These are phyloP conservation scores for Metschnikowia corniflorae DNA, from an alignment of 805 yeast species.

Conservation along the genomic window DNA sequence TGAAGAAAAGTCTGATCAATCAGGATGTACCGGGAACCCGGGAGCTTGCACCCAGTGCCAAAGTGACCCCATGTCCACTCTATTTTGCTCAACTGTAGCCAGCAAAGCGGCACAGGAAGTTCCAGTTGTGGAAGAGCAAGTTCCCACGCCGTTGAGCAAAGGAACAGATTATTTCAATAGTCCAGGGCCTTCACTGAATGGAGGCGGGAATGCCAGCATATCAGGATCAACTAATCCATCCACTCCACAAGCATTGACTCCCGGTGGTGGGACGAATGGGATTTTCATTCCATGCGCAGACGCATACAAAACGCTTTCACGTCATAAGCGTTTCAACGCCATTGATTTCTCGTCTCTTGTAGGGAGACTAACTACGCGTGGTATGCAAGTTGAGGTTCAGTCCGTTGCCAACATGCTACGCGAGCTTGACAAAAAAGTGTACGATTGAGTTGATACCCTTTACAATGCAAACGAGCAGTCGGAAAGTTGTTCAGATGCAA, in stretches of 20 bases:
- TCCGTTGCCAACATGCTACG: conserved; percentile 81
- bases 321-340: conserved; percentile 72
- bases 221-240: conserved; percentile 14
- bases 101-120: conserved; percentile 36
- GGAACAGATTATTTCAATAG: conserved; percentile 3
- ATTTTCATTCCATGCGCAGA: conserved; percentile 85
- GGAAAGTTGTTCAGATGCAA: too few relatives aligned
- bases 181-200: conserved; percentile 1
- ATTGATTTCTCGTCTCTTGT: conserved; percentile 74
- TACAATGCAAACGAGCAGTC: too few relatives aligned
- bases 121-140: conserved; percentile 1
- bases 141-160: conserved; percentile 5
- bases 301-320: conserved; percentile 80
- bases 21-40: conserved; percentile 80
- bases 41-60: conserved; percentile 85
- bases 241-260: conserved; percentile 19
- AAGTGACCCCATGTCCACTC: conserved; percentile 79
- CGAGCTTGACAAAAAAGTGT: conserved; percentile 69
- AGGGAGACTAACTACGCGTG: conserved; percentile 71
- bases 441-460: conserved; percentile 34
- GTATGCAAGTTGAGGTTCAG: conserved; percentile 90
- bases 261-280: conserved; percentile 24
- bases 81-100: conserved; percentile 85
- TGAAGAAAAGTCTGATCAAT: conserved; percentile 18
- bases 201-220: neutral